These are phyloP conservation scores for Ogataea angusta DNA, from an alignment of 805 yeast genomes.

Conservation along the genomic window DNA sequence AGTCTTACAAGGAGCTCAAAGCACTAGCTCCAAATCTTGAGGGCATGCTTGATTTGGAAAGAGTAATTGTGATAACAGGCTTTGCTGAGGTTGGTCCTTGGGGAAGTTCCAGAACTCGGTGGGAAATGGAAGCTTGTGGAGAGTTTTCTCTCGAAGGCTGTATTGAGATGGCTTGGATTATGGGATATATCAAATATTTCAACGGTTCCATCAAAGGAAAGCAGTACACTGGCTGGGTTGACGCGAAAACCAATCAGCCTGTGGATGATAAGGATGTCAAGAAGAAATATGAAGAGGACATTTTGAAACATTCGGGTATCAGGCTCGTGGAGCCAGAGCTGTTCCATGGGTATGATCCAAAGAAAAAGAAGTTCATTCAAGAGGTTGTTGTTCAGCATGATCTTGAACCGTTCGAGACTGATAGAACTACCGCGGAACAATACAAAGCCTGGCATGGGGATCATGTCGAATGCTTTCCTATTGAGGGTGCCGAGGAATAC, in stretches of 20 bases:
- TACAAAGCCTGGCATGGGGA: slow-evolving; percentile 94
- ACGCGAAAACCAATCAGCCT: slow-evolving; percentile 86
- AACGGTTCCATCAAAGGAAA: slow-evolving; percentile 86
- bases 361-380: slow-evolving; percentile 88
- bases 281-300: slow-evolving; percentile 83
- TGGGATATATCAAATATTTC: slow-evolving; percentile 96
- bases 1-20: slow-evolving; percentile 71
- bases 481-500: slow-evolving; percentile 87
- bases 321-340: slow-evolving; percentile 95
- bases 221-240: slow-evolving; percentile 97
- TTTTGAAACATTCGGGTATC: slow-evolving; percentile 92
- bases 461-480: slow-evolving; percentile 85
- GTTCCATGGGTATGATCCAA: slow-evolving; percentile 91
- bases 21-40: slow-evolving; percentile 68
- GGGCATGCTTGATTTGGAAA: slow-evolving; percentile 89
- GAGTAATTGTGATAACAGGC: slow-evolving; percentile 93
- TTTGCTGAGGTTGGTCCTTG: slow-evolving; percentile 99
- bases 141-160: slow-evolving; percentile 96
- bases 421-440: slow-evolving; percentile 92
- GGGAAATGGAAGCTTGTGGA: slow-evolving; percentile 98
- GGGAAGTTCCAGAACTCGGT: slow-evolving; percentile 98
- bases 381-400: slow-evolving; percentile 97
- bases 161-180: slow-evolving; percentile 99
- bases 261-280: slow-evolving; percentile 94
- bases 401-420: slow-evolving; percentile 91